These are phyloP conservation scores for Solanum commersonii DNA, from an alignment of 257 asterid genomes.

Conservation along the genomic window DNA sequence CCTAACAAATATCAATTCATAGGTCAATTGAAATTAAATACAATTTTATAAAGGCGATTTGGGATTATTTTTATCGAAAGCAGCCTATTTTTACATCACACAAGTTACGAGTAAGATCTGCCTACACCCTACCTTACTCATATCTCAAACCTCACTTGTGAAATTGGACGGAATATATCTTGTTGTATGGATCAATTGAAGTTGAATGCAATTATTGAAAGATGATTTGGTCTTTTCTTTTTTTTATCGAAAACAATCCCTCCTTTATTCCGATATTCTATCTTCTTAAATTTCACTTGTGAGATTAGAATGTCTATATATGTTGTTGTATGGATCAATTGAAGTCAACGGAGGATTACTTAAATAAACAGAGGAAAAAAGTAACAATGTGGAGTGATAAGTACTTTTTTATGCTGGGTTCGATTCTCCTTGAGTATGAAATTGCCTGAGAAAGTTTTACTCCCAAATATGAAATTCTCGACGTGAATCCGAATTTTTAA, in stretches of 20 bases:
- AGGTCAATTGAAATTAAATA: not conserved
- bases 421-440: too few relatives aligned
- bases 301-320: too few relatives aligned
- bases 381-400: too few relatives aligned
- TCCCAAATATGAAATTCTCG: too few relatives aligned
- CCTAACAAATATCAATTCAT: not conserved
- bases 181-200: not conserved
- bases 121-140: not conserved
- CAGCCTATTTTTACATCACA: not conserved
- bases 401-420: too few relatives aligned
- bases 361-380: not conserved
- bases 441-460: too few relatives aligned
- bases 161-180: not conserved
- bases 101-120: not conserved
- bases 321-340: not conserved
- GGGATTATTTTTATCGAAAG: not conserved
- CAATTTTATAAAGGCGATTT: not conserved
- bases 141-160: too few relatives aligned
- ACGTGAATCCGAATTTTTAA: too few relatives aligned
- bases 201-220: not conserved
- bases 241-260: too few relatives aligned
- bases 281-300: too few relatives aligned
- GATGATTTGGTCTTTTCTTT: not conserved
- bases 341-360: not conserved
- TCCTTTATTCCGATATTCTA: too few relatives aligned